Conservation (phyloP, 2,329 filamentous ascomycete genomes). For the Sarocladium oryzae region DNA sequence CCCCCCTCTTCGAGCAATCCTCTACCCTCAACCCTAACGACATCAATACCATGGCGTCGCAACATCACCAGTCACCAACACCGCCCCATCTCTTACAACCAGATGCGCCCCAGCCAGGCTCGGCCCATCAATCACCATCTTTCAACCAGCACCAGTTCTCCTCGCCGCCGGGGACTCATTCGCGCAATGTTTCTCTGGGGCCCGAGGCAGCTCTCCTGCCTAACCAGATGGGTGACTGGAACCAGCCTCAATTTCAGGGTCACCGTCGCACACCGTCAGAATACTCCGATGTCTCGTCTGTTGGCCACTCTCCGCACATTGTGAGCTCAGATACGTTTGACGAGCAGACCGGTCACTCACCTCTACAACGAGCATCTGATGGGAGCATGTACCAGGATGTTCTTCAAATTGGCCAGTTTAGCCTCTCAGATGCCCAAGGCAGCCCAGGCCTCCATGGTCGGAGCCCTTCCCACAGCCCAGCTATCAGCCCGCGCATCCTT, state of each 20-base stretch:
- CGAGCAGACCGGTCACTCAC: slow-evolving; percentile 65
- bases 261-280: slow-evolving; percentile 86
- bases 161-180: slow-evolving; percentile 42
- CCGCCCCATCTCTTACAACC: slow-evolving; percentile 49
- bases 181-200: slow-evolving; percentile 49
- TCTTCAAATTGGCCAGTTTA: slow-evolving; percentile 72
- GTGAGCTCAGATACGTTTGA: slow-evolving; percentile 76
- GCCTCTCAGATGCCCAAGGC: slow-evolving; percentile 64
- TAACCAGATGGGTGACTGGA: slow-evolving; percentile 48
- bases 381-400: slow-evolving; percentile 69
- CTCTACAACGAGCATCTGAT: slow-evolving; percentile 70
- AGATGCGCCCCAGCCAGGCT: slow-evolving; percentile 39
- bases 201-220: slow-evolving; percentile 51
- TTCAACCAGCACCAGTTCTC: slow-evolving; percentile 52
- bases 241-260: slow-evolving; percentile 60
- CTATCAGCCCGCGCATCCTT: slow-evolving; percentile 56
- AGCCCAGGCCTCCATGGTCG: slow-evolving; percentile 64
- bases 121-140: slow-evolving; percentile 50
- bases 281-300: slow-evolving; percentile 83
- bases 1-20: slow-evolving; percentile 50
- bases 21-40: slow-evolving; percentile 37
- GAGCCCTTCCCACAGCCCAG: slow-evolving; percentile 71
- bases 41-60: slow-evolving; percentile 48
- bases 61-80: slow-evolving; percentile 49
- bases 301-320: slow-evolving; percentile 73